Conservation (phyloP, 2,329 filamentous ascomycete species). For the Colletotrichum agaves region DNA sequence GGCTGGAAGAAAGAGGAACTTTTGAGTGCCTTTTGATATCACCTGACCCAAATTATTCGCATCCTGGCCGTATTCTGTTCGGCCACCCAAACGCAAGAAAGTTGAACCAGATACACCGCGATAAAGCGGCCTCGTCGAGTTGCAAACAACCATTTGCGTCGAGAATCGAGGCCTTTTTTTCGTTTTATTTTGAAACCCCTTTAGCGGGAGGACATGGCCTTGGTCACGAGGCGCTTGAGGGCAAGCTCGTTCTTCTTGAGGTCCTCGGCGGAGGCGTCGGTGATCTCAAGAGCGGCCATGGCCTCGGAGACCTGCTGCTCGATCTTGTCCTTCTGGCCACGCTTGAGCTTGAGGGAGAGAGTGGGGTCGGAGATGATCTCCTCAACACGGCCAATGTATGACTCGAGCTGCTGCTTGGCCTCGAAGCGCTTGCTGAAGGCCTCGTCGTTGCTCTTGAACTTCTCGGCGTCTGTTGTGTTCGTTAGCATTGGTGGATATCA, state of each 20-base stretch:
- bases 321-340: slow-evolving; percentile 99
- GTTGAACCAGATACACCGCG: slow-evolving; percentile 40
- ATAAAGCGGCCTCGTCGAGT: slow-evolving; percentile 41
- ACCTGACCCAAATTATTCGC: slow-evolving; percentile 39
- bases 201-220: slow-evolving; percentile 96
- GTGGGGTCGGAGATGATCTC: slow-evolving; percentile 98
- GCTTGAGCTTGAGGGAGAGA: slow-evolving; percentile 97
- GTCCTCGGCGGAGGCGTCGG: slow-evolving; percentile 91
- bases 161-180: slow-evolving; percentile 15
- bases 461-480: slow-evolving; percentile 78
- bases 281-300: slow-evolving; percentile 96
- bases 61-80: slow-evolving; percentile 36
- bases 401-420: slow-evolving; percentile 98
- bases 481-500: slow-evolving; percentile 41
- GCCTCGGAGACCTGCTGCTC: slow-evolving; percentile 96
- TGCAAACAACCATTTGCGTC: slow-evolving; percentile 23
- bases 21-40: slow-evolving; percentile 39
- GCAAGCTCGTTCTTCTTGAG: slow-evolving; percentile 99
- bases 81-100: slow-evolving; percentile 38
- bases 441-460: slow-evolving; percentile 98
- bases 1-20: slow-evolving; percentile 38
- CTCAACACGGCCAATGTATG: slow-evolving; percentile 98
- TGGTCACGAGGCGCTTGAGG: slow-evolving; percentile 97
- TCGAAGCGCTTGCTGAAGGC: slow-evolving; percentile 99
- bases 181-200: slow-evolving; percentile 31